These are phyloP conservation scores for Incumbomyces lentus DNA, from an alignment of 2,329 filamentous ascomycete species.

Conservation along the genomic window DNA sequence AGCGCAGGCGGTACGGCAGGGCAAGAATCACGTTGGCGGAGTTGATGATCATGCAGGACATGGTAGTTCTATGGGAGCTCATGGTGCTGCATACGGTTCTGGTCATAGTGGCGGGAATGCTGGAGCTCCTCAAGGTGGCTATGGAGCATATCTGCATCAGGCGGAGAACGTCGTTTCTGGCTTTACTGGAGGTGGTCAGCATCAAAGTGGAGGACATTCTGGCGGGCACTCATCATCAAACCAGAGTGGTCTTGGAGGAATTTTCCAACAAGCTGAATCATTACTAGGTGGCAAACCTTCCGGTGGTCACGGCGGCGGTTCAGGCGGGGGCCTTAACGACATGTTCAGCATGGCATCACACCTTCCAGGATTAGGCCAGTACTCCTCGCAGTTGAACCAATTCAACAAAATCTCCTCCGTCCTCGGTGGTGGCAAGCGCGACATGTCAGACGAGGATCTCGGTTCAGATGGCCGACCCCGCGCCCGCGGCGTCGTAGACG, in stretches of 20 bases:
- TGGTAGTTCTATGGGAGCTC: conserved; percentile 5
- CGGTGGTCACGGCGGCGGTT: neutral
- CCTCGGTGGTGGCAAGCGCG: conserved; percentile 8
- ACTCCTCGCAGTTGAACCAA: conserved; percentile 15
- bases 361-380: conserved; percentile 15
- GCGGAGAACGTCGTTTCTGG: conserved; percentile 3
- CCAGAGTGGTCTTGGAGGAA: conserved; percentile 5
- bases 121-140: neutral
- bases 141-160: conserved; percentile 5
- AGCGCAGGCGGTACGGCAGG: conserved; percentile 70
- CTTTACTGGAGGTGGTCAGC: conserved; percentile 5
- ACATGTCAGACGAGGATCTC: conserved; percentile 10
- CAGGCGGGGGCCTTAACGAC: conserved; percentile 11
- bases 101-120: neutral
- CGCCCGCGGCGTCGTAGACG: conserved; percentile 1
- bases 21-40: conserved; percentile 61
- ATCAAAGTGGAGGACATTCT: neutral
- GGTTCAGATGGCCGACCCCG: neutral
- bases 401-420: conserved; percentile 17
- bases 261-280: neutral
- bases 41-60: conserved; percentile 15
- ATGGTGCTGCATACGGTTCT: neutral
- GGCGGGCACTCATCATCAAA: conserved; percentile 1
- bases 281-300: conserved; percentile 5
- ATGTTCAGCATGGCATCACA: conserved; percentile 18